Evolutionary conservation across 2,329 filamentous ascomycete species (phyloP).

Genomic region (Teratosphaeria pseudoeucalypti): DNA sequence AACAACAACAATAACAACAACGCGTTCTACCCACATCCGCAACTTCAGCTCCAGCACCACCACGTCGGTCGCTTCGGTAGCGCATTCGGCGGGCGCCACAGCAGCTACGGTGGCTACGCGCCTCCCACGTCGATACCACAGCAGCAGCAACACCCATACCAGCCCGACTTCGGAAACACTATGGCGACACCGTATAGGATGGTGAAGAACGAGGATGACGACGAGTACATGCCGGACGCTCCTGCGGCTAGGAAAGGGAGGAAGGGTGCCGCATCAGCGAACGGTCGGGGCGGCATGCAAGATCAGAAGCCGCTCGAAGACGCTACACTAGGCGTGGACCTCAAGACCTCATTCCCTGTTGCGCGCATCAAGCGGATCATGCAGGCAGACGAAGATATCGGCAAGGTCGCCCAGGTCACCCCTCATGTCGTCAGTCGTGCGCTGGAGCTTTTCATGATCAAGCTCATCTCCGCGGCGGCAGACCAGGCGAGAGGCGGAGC

Average conservation of each 20-base stretch:
- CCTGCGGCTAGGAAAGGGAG: constrained; percentile 11
- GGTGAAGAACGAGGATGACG: constrained; percentile 15
- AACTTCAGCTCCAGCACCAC: constrained; percentile 3
- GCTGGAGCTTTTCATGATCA: constrained; percentile 95
- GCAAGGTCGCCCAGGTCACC: constrained; percentile 95
- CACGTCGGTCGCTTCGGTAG: constrained; percentile 6
- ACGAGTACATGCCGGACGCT: constrained; percentile 23
- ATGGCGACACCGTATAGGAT: constrained; percentile 1
- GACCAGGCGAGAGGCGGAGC: constrained; percentile 54
- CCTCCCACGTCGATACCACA: constrained; percentile 15
- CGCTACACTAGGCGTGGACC: constrained; percentile 47
- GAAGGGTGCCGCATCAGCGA: constrained; percentile 11
- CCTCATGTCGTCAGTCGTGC: constrained; percentile 83
- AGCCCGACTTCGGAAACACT: constrained; percentile 1
- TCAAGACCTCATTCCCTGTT: constrained; percentile 93
- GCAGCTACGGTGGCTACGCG: constrained; percentile 3
- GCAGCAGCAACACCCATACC: constrained; percentile 8
- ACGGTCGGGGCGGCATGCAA: constrained; percentile 2
- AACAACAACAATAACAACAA: neutral
- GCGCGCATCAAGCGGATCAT: constrained; percentile 98
- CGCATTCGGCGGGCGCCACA: constrained; percentile 3
- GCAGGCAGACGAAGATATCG: constrained; percentile 97
- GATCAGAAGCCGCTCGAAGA: constrained; percentile 12
- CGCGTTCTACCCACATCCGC: neutral
- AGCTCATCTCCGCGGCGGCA: constrained; percentile 79